phyloP scores from a whole-genome alignment of 257 asterid species.

The Lycium barbarum region DNA sequence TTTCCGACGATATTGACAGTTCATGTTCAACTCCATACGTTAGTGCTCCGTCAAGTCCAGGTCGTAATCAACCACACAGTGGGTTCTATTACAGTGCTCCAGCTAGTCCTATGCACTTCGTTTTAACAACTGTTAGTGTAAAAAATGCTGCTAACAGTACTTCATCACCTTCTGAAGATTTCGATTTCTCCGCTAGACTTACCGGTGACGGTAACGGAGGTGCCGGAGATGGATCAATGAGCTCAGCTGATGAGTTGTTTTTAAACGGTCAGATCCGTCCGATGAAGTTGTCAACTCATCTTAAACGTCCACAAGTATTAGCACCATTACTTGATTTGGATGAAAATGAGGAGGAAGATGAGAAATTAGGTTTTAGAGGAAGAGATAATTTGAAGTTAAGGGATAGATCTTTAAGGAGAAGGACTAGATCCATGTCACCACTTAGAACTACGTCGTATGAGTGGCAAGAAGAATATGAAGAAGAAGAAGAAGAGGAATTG shows the following conservation, averaged over 20 bases:
- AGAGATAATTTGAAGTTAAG: slow-evolving; percentile 61
- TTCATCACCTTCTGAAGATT: slow-evolving; percentile 54
- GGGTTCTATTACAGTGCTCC: slow-evolving; percentile 91
- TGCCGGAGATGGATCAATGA: slow-evolving; percentile 58
- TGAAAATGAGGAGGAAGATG: slow-evolving; percentile 50
- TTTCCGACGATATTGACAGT: slow-evolving; percentile 65
- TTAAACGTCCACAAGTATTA: slow-evolving; percentile 61
- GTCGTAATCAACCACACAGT: slow-evolving; percentile 54
- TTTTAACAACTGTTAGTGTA: slow-evolving; percentile 43
- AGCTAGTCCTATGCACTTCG: slow-evolving; percentile 84
- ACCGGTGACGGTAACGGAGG: slow-evolving; percentile 40
- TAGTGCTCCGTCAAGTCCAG: slow-evolving; percentile 92
- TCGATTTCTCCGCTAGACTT: slow-evolving; percentile 63
- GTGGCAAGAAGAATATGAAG: slow-evolving; percentile 44
- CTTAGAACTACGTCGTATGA: slow-evolving; percentile 54
- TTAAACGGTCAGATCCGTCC: slow-evolving; percentile 95
- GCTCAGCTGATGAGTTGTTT: slow-evolving; percentile 89
- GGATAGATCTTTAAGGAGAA: slow-evolving; percentile 68
- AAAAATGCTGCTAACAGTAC: background rate
- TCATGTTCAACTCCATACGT: slow-evolving; percentile 92
- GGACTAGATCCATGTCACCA: slow-evolving; percentile 95
- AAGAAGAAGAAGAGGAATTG: slow-evolving; percentile 32
- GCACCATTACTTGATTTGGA: slow-evolving; percentile 58
- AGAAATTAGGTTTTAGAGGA: slow-evolving; percentile 45
- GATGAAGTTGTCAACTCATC: slow-evolving; percentile 73